phyloP scores from a whole-genome alignment of 129 eudicot genomes.

The Calendula officinalis region DNA sequence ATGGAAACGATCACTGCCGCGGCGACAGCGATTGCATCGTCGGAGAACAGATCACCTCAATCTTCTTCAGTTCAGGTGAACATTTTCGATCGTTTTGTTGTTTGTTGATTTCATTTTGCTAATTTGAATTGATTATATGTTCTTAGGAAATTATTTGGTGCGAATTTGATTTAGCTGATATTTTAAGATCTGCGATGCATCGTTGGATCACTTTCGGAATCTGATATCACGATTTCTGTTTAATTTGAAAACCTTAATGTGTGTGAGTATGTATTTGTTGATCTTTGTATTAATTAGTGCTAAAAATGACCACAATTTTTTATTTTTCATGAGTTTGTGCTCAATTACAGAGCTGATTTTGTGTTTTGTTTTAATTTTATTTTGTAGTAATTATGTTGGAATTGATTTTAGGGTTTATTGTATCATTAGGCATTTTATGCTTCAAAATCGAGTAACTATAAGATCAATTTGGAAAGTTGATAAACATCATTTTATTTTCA shows the following conservation, averaged over 20 bases:
- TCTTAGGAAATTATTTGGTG: neutral
- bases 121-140: neutral
- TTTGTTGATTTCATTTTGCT: neutral
- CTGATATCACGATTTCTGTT: conserved; percentile 11
- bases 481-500: no score
- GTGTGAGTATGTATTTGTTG: no score
- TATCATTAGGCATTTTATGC: neutral
- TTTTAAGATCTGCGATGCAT: conserved; percentile 24
- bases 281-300: no score
- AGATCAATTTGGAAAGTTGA: no score
- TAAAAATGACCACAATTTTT: no score
- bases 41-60: conserved; percentile 36
- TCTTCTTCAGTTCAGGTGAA: conserved; percentile 26
- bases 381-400: conserved; percentile 11
- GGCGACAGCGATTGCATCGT: conserved; percentile 49
- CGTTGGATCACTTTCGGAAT: neutral
- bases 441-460: no score
- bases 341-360: neutral
- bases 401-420: conserved; percentile 21
- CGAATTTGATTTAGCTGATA: neutral
- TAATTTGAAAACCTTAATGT: neutral
- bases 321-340: neutral
- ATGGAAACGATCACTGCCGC: conserved; percentile 54
- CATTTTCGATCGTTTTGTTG: neutral
- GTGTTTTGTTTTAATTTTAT: neutral